Evolutionary conservation across 2,329 filamentous ascomycete genomes (phyloP).

Genomic region (Lasiodiplodia theobromae): DNA sequence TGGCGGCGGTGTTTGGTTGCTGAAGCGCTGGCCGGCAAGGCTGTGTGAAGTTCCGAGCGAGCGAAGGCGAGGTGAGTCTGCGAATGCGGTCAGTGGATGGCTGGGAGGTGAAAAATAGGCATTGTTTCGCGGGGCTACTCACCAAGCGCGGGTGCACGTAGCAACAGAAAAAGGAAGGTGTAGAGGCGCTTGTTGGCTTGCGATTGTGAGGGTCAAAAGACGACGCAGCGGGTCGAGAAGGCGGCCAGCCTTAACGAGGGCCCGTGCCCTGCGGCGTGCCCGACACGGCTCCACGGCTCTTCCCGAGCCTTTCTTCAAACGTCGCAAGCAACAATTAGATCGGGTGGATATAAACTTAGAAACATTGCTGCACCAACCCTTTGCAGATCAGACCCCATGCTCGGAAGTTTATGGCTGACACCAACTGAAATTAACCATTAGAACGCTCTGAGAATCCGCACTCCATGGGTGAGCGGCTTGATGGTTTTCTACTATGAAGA

Average conservation of each 20-base stretch:
- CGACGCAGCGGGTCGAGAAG: slow-evolving; percentile 1
- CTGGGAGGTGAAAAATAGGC: neutral
- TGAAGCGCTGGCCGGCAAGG: slow-evolving; percentile 6
- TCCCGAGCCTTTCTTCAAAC: slow-evolving; percentile 12
- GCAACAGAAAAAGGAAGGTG: slow-evolving; percentile 9
- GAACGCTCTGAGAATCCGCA: neutral
- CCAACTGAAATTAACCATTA: neutral
- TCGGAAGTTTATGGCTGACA: neutral
- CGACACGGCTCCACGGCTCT: slow-evolving; percentile 4
- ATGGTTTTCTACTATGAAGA: neutral
- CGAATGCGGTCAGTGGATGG: neutral
- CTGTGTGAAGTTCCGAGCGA: neutral
- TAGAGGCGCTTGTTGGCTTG: neutral
- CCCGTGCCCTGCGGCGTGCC: slow-evolving; percentile 4
- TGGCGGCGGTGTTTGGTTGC: slow-evolving; percentile 47
- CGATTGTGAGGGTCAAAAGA: slow-evolving; percentile 8
- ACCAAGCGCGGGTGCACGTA: neutral
- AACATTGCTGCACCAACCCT: slow-evolving; percentile 10
- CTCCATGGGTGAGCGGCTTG: neutral
- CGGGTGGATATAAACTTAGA: slow-evolving; percentile 13
- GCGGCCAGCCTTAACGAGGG: slow-evolving; percentile 1
- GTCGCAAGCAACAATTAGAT: slow-evolving; percentile 19
- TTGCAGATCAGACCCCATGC: slow-evolving; percentile 17
- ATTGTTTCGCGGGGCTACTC: neutral
- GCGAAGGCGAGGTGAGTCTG: slow-evolving; percentile 27